A percentile compares a stretch with the other conserved stretches of the same genome.
These are phyloP conservation scores for Globisporangium apiculatum DNA, from an alignment of 352 stramenopile genomes.

Conservation along the genomic window DNA sequence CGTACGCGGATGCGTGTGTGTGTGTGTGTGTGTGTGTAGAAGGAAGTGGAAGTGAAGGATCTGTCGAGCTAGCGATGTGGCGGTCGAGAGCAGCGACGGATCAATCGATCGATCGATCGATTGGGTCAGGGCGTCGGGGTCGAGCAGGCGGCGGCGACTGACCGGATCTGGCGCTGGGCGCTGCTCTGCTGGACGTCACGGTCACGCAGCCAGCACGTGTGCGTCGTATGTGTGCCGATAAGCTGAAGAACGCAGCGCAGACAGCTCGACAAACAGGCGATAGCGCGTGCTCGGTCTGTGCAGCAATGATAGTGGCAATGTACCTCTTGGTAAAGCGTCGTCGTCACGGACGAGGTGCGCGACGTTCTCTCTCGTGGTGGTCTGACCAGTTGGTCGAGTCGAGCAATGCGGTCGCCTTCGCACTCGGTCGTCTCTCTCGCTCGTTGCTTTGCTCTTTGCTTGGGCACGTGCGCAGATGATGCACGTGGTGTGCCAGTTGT, in stretches of 20 bases:
- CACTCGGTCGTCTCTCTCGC: no score
- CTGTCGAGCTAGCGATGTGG: not conserved
- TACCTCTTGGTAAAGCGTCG: not conserved
- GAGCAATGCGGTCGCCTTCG: not conserved
- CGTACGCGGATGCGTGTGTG: not conserved
- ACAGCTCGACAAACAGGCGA: not conserved
- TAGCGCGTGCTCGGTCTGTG: not conserved
- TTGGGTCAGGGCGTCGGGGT: no score
- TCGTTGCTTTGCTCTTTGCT: no score
- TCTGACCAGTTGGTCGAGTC: not conserved
- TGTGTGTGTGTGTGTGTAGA: not conserved
- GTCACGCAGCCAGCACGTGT: not conserved
- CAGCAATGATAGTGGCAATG: not conserved
- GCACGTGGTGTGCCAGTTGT: no score
- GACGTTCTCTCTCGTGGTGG: no score
- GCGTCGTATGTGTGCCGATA: no score
- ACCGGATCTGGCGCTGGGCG: not conserved
- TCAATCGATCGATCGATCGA: not conserved
- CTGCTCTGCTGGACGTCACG: not conserved
- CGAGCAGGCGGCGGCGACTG: not conserved
- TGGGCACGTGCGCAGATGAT: no score
- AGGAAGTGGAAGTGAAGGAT: not conserved
- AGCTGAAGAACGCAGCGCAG: no score
- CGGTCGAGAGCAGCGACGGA: not conserved
- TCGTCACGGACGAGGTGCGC: not conserved